A percentile compares a stretch with the other conserved stretches of the same genome.
These are phyloP conservation scores for Globisporangium apiculatum DNA, from an alignment of 352 stramenopile species.

Conservation along the genomic window DNA sequence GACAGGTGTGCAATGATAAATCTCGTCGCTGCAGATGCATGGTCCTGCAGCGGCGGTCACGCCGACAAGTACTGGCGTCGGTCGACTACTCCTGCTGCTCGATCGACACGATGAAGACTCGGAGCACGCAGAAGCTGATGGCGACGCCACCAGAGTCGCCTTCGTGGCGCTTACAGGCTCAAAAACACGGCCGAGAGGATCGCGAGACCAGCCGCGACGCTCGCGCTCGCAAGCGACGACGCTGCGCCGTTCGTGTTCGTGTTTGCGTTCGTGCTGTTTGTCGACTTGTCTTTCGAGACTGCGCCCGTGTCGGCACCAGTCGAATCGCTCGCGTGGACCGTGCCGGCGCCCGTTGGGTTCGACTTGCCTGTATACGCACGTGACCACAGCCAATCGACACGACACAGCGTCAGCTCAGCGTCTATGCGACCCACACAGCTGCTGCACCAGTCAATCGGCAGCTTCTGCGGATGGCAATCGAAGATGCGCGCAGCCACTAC, in stretches of 20 bases:
- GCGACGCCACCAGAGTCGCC: too few species aligned
- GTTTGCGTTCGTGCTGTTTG: constrained; percentile 6
- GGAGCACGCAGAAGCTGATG: too few species aligned
- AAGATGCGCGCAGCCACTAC: background rate
- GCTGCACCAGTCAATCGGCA: too few species aligned
- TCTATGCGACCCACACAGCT: background rate
- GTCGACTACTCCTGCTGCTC: too few species aligned
- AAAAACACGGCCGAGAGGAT: constrained; percentile 28
- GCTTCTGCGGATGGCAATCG: too few species aligned
- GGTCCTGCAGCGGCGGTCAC: too few species aligned
- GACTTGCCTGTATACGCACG: background rate
- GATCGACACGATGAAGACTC: too few species aligned
- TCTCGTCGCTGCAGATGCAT: too few species aligned
- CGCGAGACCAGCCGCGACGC: constrained; percentile 24
- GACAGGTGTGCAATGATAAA: too few species aligned
- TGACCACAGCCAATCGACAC: too few species aligned
- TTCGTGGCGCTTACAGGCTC: constrained; percentile 24
- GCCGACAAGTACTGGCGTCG: too few species aligned
- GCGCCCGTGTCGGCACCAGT: constrained; percentile 7
- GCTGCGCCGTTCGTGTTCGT: constrained; percentile 17
- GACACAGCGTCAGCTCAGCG: background rate
- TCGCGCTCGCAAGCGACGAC: constrained; percentile 19
- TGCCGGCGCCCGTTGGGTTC: constrained; percentile 11
- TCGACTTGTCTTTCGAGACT: constrained; percentile 15
- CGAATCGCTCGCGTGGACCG: constrained; percentile 12